These are phyloP conservation scores for Wickerhamiella shivajii DNA, from an alignment of 805 yeast genomes.

Conservation along the genomic window DNA sequence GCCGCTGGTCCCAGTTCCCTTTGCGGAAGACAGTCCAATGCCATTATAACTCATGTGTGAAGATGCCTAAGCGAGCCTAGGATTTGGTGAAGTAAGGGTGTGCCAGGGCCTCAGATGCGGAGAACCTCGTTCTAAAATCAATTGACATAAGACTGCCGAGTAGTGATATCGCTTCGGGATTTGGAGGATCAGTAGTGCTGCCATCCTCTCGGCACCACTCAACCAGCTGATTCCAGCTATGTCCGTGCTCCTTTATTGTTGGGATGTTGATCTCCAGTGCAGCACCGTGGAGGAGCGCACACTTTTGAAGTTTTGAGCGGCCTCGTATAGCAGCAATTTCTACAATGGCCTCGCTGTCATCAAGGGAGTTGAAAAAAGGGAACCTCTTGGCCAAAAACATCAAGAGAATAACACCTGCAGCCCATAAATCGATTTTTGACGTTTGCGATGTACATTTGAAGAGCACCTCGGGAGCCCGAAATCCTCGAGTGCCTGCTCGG, in stretches of 20 bases:
- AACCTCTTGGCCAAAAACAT: constrained; percentile 67
- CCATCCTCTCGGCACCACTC: constrained; percentile 18
- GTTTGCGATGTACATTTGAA: constrained; percentile 75
- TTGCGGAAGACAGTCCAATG: constrained; percentile 23
- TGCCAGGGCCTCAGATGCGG: constrained; percentile 48
- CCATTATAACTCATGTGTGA: constrained; percentile 24
- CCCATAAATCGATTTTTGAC: constrained; percentile 77
- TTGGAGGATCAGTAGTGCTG: constrained; percentile 1
- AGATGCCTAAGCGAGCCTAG: not conserved
- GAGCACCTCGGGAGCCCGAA: constrained; percentile 86
- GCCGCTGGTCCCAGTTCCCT: constrained; percentile 26
- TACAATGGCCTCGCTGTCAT: constrained; percentile 80
- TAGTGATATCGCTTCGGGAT: constrained; percentile 20
- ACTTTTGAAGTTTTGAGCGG: constrained; percentile 47
- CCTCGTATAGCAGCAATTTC: constrained; percentile 81
- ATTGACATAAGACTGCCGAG: constrained; percentile 45
- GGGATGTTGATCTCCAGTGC: constrained; percentile 58
- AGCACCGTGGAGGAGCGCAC: constrained; percentile 78
- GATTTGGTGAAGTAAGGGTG: constrained; percentile 38
- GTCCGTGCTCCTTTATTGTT: constrained; percentile 33
- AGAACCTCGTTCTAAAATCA: constrained; percentile 53
- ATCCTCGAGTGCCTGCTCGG: constrained; percentile 93
- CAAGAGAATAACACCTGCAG: constrained; percentile 76
- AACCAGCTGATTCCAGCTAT: constrained; percentile 30
- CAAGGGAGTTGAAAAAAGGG: constrained; percentile 88